These are phyloP conservation scores for Apiotrichum veenhuisii DNA, from an alignment of 1,284 basidiomycete species.

Conservation along the genomic window DNA sequence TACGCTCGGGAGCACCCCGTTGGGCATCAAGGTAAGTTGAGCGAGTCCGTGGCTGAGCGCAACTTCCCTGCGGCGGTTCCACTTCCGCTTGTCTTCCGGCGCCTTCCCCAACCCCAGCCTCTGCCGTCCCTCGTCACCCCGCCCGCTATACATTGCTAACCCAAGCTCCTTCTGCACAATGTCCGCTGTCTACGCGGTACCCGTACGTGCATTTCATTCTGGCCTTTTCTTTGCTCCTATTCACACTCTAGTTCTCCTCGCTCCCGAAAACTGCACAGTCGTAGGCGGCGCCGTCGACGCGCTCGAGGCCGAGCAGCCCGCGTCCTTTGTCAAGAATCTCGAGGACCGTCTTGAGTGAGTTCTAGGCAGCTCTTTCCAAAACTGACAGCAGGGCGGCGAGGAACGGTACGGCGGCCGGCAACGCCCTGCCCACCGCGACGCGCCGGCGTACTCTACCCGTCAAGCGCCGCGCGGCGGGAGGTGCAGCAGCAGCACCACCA, in stretches of 20 bases:
- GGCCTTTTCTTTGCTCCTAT: too few species aligned
- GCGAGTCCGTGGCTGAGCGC: not conserved
- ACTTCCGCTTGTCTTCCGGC: not conserved
- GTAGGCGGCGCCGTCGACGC: slow-evolving; percentile 37
- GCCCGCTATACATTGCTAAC: not conserved
- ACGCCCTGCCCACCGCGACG: not conserved
- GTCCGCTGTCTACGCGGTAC: slow-evolving; percentile 30
- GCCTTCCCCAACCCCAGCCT: not conserved
- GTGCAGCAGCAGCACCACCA: not conserved
- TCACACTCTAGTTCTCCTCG: slow-evolving; percentile 32
- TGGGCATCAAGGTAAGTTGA: slow-evolving; percentile 43
- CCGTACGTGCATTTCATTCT: slow-evolving; percentile 27
- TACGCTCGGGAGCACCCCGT: slow-evolving; percentile 39
- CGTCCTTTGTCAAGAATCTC: slow-evolving; percentile 30
- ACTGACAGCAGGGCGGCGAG: slow-evolving; percentile 22
- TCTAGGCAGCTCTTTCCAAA: slow-evolving; percentile 4
- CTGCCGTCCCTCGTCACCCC: not conserved
- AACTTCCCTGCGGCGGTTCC: not conserved
- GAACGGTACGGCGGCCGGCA: not conserved
- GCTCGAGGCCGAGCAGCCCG: slow-evolving; percentile 36
- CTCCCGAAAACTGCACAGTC: slow-evolving; percentile 35
- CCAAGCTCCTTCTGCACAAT: slow-evolving; percentile 39
- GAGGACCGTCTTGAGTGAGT: slow-evolving; percentile 26
- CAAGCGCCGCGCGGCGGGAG: not conserved
- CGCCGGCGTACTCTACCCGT: not conserved